Base-by-base conservation (phyloP, 441 rosid species). In the Brassica hybrid region DNA sequence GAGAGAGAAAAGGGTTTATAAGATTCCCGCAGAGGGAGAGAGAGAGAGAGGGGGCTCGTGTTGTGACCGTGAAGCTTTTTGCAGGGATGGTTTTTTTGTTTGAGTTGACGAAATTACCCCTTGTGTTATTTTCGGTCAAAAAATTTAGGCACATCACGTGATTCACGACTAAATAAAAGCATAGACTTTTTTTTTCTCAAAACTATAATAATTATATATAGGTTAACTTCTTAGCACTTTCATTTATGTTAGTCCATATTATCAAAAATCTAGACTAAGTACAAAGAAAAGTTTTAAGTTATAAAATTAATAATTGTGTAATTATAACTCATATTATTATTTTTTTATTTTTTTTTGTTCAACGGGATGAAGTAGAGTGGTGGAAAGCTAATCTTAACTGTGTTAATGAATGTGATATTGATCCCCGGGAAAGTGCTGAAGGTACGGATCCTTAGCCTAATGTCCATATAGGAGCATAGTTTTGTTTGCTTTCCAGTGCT, bases 1-100 rank as follows among this genome's bases (percentile, higher is more conserved):
- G 62, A 32, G 7, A 30, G 60, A 41, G 60, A 70, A 50, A 61
- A 75, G 87, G 81, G 84, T 89, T 41, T 10, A 75, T 19, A 81
- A 80, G 85, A 86, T 70, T 86, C 82, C 56, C n/a, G n/a, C n/a
- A n/a, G n/a, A n/a, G n/a, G n/a, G n/a, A n/a, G n/a, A n/a, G n/a
- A n/a, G n/a, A n/a, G 70, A 61, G 21, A 16, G n/a, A 21, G 30
- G 1, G 27, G 73, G 41, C 11, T 58, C 16, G 76, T 45, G 56
- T 21, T 7, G 63, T 21, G 63, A 78, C 77, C 50, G 69, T 72
- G 70, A 73, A 78, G 77, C 69, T 73, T 72, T 14, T 66, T 63
- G 66, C 77, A 58, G 64, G 19, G 59, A 66, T 77, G 65, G 77
- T 62, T 58, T 32, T 1, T 25, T 13, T 25, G n/a, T 34, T 34